Evolutionary conservation across 2,329 filamentous ascomycete species (phyloP), one percentile per base, ranked within the genome.

Genomic region (Cercospora zeae-maydis): DNA sequence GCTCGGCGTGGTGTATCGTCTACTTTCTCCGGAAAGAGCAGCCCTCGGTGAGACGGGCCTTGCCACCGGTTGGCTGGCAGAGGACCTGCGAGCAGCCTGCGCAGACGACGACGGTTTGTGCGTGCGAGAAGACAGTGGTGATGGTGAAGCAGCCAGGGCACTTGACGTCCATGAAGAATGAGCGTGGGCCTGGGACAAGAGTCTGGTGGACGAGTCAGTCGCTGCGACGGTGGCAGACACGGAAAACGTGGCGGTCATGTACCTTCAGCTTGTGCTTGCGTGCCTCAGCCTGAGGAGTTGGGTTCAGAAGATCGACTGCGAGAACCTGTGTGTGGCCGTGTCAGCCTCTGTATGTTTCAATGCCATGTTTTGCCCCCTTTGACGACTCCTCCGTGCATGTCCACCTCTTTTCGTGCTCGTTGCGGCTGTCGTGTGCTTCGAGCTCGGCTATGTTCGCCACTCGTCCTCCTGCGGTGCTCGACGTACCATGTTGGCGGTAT

Each of bases 91-190:
- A 96, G 91, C 95, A 99, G 78, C 95, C 95, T 79, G 92, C 92
- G 90, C 95, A 99, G 87, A 98, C 96, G 82, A 99, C 95, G 81
- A 99, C 95, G 80, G 95, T 99, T 88, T 99, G 95, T 82, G 95
- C 95, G 88, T 99, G 95, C 71, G 93, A 98, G 91, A 98, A 99
- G 83, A 99, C 95, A 82, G 95, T 99, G 82, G 95, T 99, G 88
- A 99, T 99, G 82, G 93, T 97, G 90, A 98, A 99, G 91, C 95
- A 99, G 78, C 95, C 95, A 81, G 95, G 95, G 91, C 95, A 99
- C 90, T 99, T 99, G 86, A 99, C 95, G 81, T 99, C 95, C 95
- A 99, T 99, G 91, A 99, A 99, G 91, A 98, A 99, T 74, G 93
- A 98, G 81, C 95, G 92, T 77, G 95, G 95, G 73, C 87, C 89